Conservation (phyloP, 805 yeast species). For the Zygotorulaspora florentina region DNA sequence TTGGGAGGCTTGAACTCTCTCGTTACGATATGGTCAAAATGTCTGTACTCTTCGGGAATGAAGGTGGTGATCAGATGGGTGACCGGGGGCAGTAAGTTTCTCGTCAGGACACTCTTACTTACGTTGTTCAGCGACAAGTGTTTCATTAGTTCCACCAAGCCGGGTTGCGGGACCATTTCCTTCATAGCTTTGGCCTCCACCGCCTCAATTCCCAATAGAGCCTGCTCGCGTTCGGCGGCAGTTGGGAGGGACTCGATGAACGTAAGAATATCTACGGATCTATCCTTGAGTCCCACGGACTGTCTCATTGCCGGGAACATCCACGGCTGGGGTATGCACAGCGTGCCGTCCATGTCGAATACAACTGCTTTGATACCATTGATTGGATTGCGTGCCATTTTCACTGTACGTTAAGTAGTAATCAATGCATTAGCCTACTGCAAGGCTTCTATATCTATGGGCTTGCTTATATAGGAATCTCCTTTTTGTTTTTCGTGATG, state of each 20-base stretch:
- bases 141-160: conserved; percentile 42
- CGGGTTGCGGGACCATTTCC: conserved; percentile 49
- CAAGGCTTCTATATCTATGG: no score
- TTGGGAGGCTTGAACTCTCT: conserved; percentile 65
- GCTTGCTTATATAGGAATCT: background rate
- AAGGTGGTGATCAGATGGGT: conserved; percentile 44
- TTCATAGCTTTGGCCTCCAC: conserved; percentile 65
- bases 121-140: conserved; percentile 33
- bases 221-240: conserved; percentile 37
- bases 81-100: conserved; percentile 55
- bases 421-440: background rate
- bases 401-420: background rate
- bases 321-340: conserved; percentile 62
- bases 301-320: conserved; percentile 57
- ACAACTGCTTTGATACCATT: conserved; percentile 46
- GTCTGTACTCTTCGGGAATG: conserved; percentile 36
- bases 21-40: conserved; percentile 53
- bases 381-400: background rate
- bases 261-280: conserved; percentile 48
- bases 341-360: conserved; percentile 80
- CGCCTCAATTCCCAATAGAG: conserved; percentile 43
- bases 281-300: conserved; percentile 47
- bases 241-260: conserved; percentile 44
- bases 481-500: background rate
- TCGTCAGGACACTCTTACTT: conserved; percentile 57